Percentiles rank a stretch among this genome's conserved stretches.
phyloP scores from a whole-genome alignment of 1,284 basidiomycete genomes.

The Anthracocystis setariae region DNA sequence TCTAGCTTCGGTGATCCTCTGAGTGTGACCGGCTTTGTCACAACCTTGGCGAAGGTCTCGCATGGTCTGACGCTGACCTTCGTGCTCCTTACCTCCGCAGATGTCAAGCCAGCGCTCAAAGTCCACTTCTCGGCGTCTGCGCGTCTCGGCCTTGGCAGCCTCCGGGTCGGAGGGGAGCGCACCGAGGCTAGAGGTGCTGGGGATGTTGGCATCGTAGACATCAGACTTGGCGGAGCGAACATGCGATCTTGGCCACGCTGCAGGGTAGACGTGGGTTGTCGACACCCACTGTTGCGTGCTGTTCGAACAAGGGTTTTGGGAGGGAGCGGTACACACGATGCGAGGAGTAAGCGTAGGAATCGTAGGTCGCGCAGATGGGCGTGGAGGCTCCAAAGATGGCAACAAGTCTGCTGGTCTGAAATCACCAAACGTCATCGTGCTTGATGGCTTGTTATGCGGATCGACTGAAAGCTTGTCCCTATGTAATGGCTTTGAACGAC shows the following conservation, averaged over 20 bases:
- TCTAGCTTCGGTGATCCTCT: constrained; percentile 29
- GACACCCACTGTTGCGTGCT: constrained; percentile 68
- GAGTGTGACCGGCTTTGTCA: constrained; percentile 14
- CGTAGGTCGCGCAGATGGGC: constrained; percentile 4
- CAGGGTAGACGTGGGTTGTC: constrained; percentile 79
- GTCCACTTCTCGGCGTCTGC: constrained; percentile 36
- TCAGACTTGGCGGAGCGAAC: constrained; percentile 39
- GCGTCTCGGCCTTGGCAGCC: constrained; percentile 43
- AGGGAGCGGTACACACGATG: constrained; percentile 40
- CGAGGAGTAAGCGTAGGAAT: constrained; percentile 21
- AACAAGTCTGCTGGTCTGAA: constrained; percentile 29
- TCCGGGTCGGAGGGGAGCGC: constrained; percentile 30
- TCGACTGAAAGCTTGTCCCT: no score
- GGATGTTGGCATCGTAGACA: constrained; percentile 34
- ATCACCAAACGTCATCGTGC: constrained; percentile 24
- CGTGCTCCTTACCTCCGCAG: constrained; percentile 18
- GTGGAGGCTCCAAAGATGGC: constrained; percentile 31
- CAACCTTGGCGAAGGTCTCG: constrained; percentile 17
- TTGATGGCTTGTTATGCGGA: no score
- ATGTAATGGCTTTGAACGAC: no score
- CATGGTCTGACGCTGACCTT: constrained; percentile 21
- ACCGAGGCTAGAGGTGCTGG: constrained; percentile 17
- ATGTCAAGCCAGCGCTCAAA: constrained; percentile 28
- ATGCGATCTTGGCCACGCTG: constrained; percentile 74
- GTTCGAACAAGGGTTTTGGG: constrained; percentile 32